phyloP scores from a whole-genome alignment of 495 filamentous ascomycete species.

The Bryoglossum gracile region DNA sequence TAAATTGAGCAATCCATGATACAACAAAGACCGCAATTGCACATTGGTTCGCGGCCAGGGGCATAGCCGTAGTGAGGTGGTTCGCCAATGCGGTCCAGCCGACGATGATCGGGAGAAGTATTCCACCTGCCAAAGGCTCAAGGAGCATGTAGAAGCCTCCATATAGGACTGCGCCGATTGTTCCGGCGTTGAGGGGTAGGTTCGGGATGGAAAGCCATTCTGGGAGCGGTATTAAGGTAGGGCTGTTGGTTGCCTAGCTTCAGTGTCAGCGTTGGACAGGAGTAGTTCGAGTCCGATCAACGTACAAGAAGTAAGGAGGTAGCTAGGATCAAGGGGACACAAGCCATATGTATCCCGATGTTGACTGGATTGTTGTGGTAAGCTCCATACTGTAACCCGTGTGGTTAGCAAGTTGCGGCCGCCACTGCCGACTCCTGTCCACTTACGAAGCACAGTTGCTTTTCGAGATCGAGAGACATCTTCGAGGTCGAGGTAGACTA shows the following conservation, averaged over 20 bases:
- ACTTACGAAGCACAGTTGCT: conserved; percentile 41
- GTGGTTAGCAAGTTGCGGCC: too few relatives aligned
- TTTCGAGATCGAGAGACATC: conserved; percentile 42
- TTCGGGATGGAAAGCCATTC: conserved; percentile 61
- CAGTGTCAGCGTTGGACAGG: too few relatives aligned
- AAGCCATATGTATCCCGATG: conserved; percentile 81
- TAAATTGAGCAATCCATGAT: conserved; percentile 83
- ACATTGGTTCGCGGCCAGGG: conserved; percentile 59
- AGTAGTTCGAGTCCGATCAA: too few relatives aligned
- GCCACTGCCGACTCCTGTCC: neutral
- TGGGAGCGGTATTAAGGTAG: conserved; percentile 63
- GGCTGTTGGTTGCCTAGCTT: conserved; percentile 66
- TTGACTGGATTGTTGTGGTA: conserved; percentile 92
- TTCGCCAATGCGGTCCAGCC: conserved; percentile 66
- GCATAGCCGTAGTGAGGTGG: conserved; percentile 61
- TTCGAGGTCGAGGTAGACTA: neutral
- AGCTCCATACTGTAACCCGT: conserved; percentile 67
- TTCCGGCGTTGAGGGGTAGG: conserved; percentile 75
- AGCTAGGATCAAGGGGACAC: conserved; percentile 78
- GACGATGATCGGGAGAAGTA: conserved; percentile 66
- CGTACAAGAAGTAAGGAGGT: conserved; percentile 73
- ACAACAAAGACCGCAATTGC: conserved; percentile 59
- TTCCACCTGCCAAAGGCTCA: conserved; percentile 80
- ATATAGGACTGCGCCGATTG: conserved; percentile 62
- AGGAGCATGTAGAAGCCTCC: conserved; percentile 80